Percentiles rank a stretch among this genome's conserved stretches.
These are phyloP conservation scores for Stachybotrys chartarum DNA, from an alignment of 2,329 filamentous ascomycete genomes.

Conservation along the genomic window DNA sequence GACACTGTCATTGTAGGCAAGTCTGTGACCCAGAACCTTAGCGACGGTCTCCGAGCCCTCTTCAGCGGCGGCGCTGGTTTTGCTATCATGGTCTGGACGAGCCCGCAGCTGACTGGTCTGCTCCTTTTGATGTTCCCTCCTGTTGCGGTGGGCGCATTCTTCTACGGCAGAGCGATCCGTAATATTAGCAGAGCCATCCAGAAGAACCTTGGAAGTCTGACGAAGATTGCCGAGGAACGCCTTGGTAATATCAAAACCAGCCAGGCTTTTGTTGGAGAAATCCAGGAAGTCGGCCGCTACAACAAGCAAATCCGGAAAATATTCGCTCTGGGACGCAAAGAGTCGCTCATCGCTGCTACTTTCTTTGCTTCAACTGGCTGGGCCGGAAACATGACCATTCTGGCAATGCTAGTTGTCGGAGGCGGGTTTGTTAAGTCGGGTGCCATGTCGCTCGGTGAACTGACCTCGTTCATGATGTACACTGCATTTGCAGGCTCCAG, in stretches of 20 bases:
- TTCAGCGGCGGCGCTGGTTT: constrained; percentile 90
- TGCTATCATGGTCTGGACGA: constrained; percentile 91
- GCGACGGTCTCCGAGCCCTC: constrained; percentile 84
- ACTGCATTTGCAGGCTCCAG: constrained; percentile 80
- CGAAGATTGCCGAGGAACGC: constrained; percentile 97
- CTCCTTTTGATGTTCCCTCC: constrained; percentile 84
- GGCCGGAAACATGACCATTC: constrained; percentile 92
- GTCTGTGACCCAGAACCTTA: constrained; percentile 95
- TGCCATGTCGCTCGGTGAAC: constrained; percentile 79
- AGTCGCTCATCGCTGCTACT: constrained; percentile 81
- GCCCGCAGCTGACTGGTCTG: constrained; percentile 80
- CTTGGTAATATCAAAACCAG: constrained; percentile 94
- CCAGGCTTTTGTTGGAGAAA: constrained; percentile 91
- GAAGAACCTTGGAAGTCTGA: constrained; percentile 84
- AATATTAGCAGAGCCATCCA: constrained; percentile 90
- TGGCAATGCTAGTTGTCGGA: constrained; percentile 83
- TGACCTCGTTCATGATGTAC: constrained; percentile 98
- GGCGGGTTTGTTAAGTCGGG: constrained; percentile 85
- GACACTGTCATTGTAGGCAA: constrained; percentile 98
- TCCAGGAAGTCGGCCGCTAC: constrained; percentile 84
- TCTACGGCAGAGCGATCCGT: constrained; percentile 84
- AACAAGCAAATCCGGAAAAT: constrained; percentile 89
- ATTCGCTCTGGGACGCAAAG: constrained; percentile 78
- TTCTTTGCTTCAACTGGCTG: constrained; percentile 87
- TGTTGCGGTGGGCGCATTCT: constrained; percentile 80